Conservation (phyloP, 1,139 yeast genomes). For the Spathaspora sp. region DNA sequence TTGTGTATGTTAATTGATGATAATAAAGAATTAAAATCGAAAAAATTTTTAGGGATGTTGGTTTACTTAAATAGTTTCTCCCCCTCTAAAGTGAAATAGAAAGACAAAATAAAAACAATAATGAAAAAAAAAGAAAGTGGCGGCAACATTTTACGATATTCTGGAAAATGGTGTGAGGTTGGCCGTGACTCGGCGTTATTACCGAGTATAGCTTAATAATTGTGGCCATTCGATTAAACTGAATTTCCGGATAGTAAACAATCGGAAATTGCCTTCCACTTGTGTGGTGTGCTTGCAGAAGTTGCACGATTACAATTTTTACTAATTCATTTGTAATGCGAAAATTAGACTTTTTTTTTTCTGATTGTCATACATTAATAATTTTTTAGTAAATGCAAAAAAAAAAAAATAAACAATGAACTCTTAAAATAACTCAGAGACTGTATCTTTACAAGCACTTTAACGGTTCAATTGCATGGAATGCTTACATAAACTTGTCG, state of each 20-base stretch:
- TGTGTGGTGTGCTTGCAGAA: too few relatives aligned
- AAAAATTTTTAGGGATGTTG: background rate
- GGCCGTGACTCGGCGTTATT: too few relatives aligned
- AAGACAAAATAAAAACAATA: background rate
- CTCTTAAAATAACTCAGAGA: background rate
- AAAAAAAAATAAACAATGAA: background rate
- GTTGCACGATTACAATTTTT: background rate
- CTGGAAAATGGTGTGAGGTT: background rate
- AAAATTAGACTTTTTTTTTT: background rate
- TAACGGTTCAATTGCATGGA: background rate
- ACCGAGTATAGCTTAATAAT: too few relatives aligned
- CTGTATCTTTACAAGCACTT: background rate
- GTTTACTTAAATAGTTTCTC: conserved; percentile 1
- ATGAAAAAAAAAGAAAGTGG: background rate
- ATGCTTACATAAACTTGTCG: background rate
- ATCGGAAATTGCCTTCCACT: background rate
- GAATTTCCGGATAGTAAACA: background rate
- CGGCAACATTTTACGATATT: background rate
- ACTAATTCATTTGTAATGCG: background rate
- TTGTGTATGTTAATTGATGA: conserved; percentile 1
- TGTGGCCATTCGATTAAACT: too few relatives aligned
- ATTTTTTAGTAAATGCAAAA: background rate
- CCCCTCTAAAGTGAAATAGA: background rate
- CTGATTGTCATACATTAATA: background rate
- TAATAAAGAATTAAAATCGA: background rate